Base-by-base conservation (phyloP, 2,329 filamentous ascomycete species). In the Aspergillus terreus region DNA sequence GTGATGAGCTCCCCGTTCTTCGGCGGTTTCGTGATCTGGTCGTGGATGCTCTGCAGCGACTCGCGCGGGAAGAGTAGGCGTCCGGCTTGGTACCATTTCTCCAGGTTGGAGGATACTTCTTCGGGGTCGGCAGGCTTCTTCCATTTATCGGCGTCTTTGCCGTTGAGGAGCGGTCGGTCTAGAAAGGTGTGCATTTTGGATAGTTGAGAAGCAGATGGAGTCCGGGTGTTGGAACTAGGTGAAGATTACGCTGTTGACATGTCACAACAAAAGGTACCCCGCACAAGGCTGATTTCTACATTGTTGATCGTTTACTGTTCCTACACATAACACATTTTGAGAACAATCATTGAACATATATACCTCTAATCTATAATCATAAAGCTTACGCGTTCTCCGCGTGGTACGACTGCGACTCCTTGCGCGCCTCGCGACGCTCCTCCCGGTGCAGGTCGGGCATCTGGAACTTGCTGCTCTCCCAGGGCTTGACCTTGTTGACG, bases 401-500 rank as follows among this genome's bases (percentile, higher is more conserved):
- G 44, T 69, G 66, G 25, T 58, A 50, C 17, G 56, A 50, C 6
- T 52, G 50, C 21, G 55, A 53, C 38, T 63, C 58, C 57, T 66
- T 65, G 17, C 60, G 56, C 15, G 51, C 61, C 15, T 54, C 52
- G 2, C 52, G 50, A 21, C 21, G 56, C 43, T 62, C 59, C 4
- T 57, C 59, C 1, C 54, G 46, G 41, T 52, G 50, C 25, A 56
- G 50, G 4, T 52, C 63, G 41, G 50, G 72, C 48, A 60, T 60
- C 60, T 64, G 63, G 27, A 58, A 86, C 48, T 76, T 71, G 51
- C 72, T 70, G 63, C 82, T 85, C 73, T 82, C 78, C 70, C 79
- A 80, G 0, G 85, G 83, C 53, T 71, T 78, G 14, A 87, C 80
- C 10, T 72, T 72, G 55, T 84, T 76, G 21, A 87, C 76, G 57